Percentiles rank a stretch among this genome's conserved stretches.
Conservation (phyloP, 2,329 filamentous ascomycete species). For the Colletotrichum brevisporum region DNA sequence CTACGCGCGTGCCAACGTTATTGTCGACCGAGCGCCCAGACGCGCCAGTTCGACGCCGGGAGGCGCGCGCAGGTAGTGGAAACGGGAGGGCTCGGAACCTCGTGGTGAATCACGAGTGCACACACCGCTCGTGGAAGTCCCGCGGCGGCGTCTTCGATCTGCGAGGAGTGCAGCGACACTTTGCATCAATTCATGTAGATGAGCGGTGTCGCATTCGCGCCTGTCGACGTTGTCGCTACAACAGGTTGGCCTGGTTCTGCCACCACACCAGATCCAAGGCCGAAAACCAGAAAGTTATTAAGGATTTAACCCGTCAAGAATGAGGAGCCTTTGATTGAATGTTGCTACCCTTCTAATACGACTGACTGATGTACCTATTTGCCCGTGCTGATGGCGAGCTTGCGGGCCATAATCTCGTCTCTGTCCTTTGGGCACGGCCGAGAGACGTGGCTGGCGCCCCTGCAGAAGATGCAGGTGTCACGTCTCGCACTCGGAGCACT, state of each 20-base stretch:
- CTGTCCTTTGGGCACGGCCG: too few relatives aligned
- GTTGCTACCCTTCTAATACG: too few relatives aligned
- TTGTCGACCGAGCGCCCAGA: constrained; percentile 47
- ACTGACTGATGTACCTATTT: too few relatives aligned
- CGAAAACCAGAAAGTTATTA: background rate
- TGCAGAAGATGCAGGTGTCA: too few relatives aligned
- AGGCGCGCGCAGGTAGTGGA: constrained; percentile 39
- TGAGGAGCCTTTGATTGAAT: background rate
- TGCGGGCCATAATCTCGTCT: too few relatives aligned
- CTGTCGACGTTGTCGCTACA: constrained; percentile 62
- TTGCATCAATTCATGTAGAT: constrained; percentile 62
- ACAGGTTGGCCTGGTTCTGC: constrained; percentile 48
- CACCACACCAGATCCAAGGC: background rate
- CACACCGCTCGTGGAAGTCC: background rate
- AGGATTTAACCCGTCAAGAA: background rate
- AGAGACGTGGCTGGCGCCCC: too few relatives aligned
- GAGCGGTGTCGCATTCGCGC: constrained; percentile 60
- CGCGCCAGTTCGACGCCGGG: background rate
- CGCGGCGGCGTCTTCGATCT: constrained; percentile 42
- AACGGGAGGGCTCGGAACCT: constrained; percentile 45
- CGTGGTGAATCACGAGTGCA: constrained; percentile 49
- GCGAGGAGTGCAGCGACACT: constrained; percentile 59
- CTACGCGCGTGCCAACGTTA: constrained; percentile 49
- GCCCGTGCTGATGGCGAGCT: too few relatives aligned
- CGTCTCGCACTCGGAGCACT: too few relatives aligned